Base-by-base conservation (phyloP, 805 yeast genomes). In the Torulaspora franciscae region DNA sequence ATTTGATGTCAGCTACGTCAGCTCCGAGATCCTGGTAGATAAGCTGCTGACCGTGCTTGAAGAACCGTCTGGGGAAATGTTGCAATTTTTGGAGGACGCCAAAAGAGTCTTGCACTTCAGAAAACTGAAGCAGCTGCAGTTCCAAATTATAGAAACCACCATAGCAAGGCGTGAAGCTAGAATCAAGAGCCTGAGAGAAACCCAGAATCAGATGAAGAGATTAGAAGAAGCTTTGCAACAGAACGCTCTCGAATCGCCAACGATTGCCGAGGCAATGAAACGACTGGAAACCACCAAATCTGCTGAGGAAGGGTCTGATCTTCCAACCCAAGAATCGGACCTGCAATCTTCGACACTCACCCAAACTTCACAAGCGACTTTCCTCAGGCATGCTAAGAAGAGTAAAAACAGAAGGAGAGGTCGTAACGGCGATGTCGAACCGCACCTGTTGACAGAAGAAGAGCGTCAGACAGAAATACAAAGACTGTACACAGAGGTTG, bases 1-100 rank as follows among this genome's bases (percentile, higher is more conserved):
- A 1, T 81, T 86, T 50, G 98, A 93, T 62, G 76, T 81, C 32
- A 79, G 76, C 30, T 80, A 76, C 49, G 75, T 81, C 14, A 76
- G 80, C 15, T 61, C 73, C 7, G 76, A 72, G 46, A 69, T 70
- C 22, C 51, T 73, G 33, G 63, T 66, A 3, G 70, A 70, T 29
- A 75, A 75, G 29, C 50, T 72, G 11, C 51, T 63, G 34, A 64
- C 66, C 6, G 48, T 62, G 1, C 48, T 71, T 11, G 70, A 67
- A 47, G 75, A 72, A 46, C 73, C 73, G 10, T 49, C 65, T 0
- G 52, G 56, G 14, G 72, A 71, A 43, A 51, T 72, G 30, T 47
- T 62, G 25, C 63, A 65, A 24, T 57, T 65, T 19, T 49, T 71
- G 1, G 55, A 54, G 19, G 71, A 66, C 29, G 55, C 69, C 1